phyloP scores from a whole-genome alignment of 352 stramenopile species.

The Halophytophthora batemanensis region DNA sequence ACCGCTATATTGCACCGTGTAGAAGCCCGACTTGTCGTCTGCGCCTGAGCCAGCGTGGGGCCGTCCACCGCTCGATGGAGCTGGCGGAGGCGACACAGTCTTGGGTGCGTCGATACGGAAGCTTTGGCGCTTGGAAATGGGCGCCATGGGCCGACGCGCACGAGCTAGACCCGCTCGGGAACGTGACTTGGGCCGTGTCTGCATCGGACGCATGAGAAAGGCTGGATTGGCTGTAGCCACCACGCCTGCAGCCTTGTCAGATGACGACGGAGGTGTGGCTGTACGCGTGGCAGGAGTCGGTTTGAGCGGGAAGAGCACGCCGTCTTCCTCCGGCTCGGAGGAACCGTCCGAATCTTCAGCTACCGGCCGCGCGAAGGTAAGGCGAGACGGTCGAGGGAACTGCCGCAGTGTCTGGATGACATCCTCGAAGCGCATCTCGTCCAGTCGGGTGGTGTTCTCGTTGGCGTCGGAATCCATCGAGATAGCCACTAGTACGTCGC shows the following conservation, averaged over 20 bases:
- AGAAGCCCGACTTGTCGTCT: conserved; percentile 54
- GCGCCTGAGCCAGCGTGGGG: conserved; percentile 18
- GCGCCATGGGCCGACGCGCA: conserved; percentile 21
- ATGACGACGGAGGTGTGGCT: conserved; percentile 11
- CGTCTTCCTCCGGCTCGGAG: conserved; percentile 21
- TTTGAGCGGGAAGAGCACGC: conserved; percentile 16
- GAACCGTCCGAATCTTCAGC: conserved; percentile 32
- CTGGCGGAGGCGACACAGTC: conserved; percentile 2
- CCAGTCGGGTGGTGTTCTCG: conserved; percentile 24
- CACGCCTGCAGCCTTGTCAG: conserved; percentile 10
- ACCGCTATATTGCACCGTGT: conserved; percentile 63
- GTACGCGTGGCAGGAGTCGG: conserved; percentile 12
- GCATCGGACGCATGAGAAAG: conserved; percentile 19
- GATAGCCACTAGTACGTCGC: conserved; percentile 64
- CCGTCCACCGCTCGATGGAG: conserved; percentile 8
- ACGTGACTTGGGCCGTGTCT: conserved; percentile 14
- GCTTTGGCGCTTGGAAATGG: conserved; percentile 54
- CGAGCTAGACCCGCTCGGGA: conserved; percentile 17
- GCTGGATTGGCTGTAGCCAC: conserved; percentile 10
- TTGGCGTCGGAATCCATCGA: conserved; percentile 25
- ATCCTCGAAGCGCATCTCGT: conserved; percentile 69
- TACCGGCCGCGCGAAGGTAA: conserved; percentile 55
- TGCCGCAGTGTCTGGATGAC: conserved; percentile 48
- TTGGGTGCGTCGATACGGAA: conserved; percentile 48
- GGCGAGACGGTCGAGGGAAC: conserved; percentile 51